Percentiles rank a stretch among this genome's conserved stretches.
phyloP scores from a whole-genome alignment of 1,284 basidiomycete genomes.

The Pisolithus thermaeus region DNA sequence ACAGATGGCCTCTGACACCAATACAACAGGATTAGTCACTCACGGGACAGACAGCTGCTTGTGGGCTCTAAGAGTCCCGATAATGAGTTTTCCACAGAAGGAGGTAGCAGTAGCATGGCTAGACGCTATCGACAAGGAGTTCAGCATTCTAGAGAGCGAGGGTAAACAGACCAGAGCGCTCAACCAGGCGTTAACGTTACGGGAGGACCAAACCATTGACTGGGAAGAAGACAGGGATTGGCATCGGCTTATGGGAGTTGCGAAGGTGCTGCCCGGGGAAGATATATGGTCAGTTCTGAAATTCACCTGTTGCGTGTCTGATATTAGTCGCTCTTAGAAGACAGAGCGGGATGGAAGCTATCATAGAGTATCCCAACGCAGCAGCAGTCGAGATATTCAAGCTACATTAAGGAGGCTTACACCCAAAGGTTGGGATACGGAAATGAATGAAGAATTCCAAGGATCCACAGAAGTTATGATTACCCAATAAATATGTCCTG shows the following conservation, averaged over 20 bases:
- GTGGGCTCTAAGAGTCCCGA: slow-evolving; percentile 39
- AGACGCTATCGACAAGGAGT: slow-evolving; percentile 37
- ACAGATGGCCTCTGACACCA: slow-evolving; percentile 12
- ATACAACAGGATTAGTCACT: slow-evolving; percentile 53
- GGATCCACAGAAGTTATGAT: not conserved
- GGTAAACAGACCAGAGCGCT: slow-evolving; percentile 27
- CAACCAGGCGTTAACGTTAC: slow-evolving; percentile 43
- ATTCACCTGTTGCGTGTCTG: not conserved
- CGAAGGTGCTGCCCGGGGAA: slow-evolving; percentile 28
- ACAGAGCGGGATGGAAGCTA: not conserved
- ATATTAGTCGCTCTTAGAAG: not conserved
- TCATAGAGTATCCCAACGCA: not conserved
- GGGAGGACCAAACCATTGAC: slow-evolving; percentile 42
- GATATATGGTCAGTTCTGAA: slow-evolving; percentile 3
- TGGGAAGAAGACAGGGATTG: slow-evolving; percentile 52
- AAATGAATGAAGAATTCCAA: not conserved
- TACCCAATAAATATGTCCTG: not conserved
- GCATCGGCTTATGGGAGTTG: slow-evolving; percentile 38
- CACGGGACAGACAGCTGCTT: slow-evolving; percentile 57
- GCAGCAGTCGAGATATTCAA: not conserved
- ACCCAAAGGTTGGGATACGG: not conserved
- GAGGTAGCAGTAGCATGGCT: slow-evolving; percentile 30
- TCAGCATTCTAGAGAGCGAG: slow-evolving; percentile 37
- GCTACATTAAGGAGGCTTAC: not conserved
- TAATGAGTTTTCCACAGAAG: slow-evolving; percentile 13